Base-by-base conservation (phyloP, 495 filamentous ascomycete genomes). In the Tricharina praecox region DNA sequence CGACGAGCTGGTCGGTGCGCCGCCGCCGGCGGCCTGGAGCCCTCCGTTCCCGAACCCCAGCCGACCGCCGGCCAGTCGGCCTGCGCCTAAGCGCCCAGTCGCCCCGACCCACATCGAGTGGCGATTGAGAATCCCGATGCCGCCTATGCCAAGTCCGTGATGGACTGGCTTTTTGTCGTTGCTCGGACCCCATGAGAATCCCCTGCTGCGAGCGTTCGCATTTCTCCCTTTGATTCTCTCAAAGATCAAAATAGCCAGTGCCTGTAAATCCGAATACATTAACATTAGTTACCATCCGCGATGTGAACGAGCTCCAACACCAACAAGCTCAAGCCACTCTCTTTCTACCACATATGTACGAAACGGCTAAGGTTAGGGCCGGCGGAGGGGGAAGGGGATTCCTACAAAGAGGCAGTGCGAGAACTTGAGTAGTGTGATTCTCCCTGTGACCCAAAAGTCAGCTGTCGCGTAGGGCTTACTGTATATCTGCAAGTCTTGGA, bases 341-440 rank as follows among this genome's bases (percentile, higher is more conserved):
- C n/a, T n/a, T n/a, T n/a, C n/a, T n/a, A n/a, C n/a, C n/a, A n/a
- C n/a, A n/a, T n/a, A n/a, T n/a, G n/a, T n/a, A n/a, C n/a, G n/a
- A n/a, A n/a, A n/a, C n/a, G n/a, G n/a, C n/a, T n/a, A n/a, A n/a
- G n/a, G n/a, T n/a, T n/a, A n/a, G n/a, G n/a, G n/a, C n/a, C n/a
- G n/a, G n/a, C n/a, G n/a, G n/a, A n/a, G n/a, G n/a, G n/a, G n/a
- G n/a, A n/a, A n/a, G n/a, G n/a, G n/a, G n/a, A n/a, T n/a, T 32
- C 28, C 16, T 42, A 81, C 75, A 54, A 75, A 77, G 4, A 77
- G 75, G 24, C 71, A 62, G 58, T 82, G 78, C 0, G 78, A 81
- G 40, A 71, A 66, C 60, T 85, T 84, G 26, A 93, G 73, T 18
- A 93, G 68, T 36, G 82, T 55, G 54, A 93, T 93, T 44, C 85